These are phyloP conservation scores for Talaromyces adpressus DNA, from an alignment of 495 filamentous ascomycete species.

Conservation along the genomic window DNA sequence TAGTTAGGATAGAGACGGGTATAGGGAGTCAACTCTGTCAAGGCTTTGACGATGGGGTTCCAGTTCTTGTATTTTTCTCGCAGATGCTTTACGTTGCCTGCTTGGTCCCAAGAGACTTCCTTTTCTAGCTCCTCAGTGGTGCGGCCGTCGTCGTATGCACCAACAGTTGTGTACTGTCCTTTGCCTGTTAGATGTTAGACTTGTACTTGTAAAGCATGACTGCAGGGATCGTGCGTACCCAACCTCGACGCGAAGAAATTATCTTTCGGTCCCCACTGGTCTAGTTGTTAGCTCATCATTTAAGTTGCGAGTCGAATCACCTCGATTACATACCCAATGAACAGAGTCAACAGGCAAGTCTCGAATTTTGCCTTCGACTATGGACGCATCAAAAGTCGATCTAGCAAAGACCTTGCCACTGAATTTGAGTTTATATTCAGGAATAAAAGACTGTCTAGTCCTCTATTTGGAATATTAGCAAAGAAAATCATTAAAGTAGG, in stretches of 20 bases:
- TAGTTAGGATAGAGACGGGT: slow-evolving; percentile 40
- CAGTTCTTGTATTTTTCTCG: slow-evolving; percentile 37
- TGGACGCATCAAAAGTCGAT: slow-evolving; percentile 35
- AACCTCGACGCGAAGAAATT: slow-evolving; percentile 42
- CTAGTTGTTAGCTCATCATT: neutral
- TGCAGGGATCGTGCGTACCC: slow-evolving; percentile 17
- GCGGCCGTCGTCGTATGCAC: slow-evolving; percentile 35
- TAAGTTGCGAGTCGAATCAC: neutral
- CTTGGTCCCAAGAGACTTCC: slow-evolving; percentile 31
- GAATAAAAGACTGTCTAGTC: slow-evolving; percentile 29
- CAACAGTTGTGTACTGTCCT: slow-evolving; percentile 38
- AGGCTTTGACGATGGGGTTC: slow-evolving; percentile 33
- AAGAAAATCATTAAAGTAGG: neutral
- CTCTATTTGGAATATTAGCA: slow-evolving; percentile 10
- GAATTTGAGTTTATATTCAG: slow-evolving; percentile 32
- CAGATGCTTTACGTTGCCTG: slow-evolving; percentile 30
- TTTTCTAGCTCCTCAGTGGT: slow-evolving; percentile 27
- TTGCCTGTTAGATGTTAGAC: slow-evolving; percentile 19
- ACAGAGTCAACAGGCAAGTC: slow-evolving; percentile 36
- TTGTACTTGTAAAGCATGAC: neutral
- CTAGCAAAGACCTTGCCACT: slow-evolving; percentile 40
- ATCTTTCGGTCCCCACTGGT: slow-evolving; percentile 35
- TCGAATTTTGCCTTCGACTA: slow-evolving; percentile 30
- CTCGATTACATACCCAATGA: slow-evolving; percentile 27
- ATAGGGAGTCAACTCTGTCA: slow-evolving; percentile 33